Conservation (phyloP, 768 basidiomycete species). For the Serendipita sp. region DNA sequence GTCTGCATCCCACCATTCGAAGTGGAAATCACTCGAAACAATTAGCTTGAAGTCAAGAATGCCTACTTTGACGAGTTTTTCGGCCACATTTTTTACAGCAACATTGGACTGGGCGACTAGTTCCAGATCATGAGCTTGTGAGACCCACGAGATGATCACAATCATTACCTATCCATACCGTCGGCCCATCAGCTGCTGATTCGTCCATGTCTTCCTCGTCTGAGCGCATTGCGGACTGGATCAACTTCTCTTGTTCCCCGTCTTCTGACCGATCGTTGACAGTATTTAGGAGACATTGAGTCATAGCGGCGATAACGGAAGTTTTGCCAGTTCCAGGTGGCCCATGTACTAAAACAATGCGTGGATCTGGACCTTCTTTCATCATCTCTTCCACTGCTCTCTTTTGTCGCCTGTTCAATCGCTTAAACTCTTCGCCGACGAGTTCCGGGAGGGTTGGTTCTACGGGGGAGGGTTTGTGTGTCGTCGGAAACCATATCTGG, state of each 20-base stretch:
- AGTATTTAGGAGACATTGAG: constrained; percentile 22
- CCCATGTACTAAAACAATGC: constrained; percentile 12
- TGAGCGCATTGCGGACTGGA: background rate
- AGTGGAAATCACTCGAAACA: constrained; percentile 55
- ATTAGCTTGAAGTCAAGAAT: constrained; percentile 41
- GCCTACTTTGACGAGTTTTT: constrained; percentile 44
- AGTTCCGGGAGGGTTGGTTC: background rate
- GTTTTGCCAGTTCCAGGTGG: constrained; percentile 40
- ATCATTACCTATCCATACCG: constrained; percentile 40
- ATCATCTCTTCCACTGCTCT: constrained; percentile 3
- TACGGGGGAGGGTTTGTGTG: background rate
- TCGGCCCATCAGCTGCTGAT: background rate
- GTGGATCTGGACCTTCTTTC: background rate
- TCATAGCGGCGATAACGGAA: constrained; percentile 44
- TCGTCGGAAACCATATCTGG: constrained; percentile 9
- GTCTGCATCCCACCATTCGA: constrained; percentile 36
- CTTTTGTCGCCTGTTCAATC: constrained; percentile 5
- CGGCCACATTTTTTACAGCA: constrained; percentile 80
- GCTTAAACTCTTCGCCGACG: background rate
- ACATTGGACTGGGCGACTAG: constrained; percentile 77
- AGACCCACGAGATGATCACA: no score
- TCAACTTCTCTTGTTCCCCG: background rate
- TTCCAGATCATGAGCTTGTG: no score
- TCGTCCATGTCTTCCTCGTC: background rate
- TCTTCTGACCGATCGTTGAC: constrained; percentile 20